Conservation (phyloP, 1,139 yeast species). For the Hanseniaspora gamundiae region DNA sequence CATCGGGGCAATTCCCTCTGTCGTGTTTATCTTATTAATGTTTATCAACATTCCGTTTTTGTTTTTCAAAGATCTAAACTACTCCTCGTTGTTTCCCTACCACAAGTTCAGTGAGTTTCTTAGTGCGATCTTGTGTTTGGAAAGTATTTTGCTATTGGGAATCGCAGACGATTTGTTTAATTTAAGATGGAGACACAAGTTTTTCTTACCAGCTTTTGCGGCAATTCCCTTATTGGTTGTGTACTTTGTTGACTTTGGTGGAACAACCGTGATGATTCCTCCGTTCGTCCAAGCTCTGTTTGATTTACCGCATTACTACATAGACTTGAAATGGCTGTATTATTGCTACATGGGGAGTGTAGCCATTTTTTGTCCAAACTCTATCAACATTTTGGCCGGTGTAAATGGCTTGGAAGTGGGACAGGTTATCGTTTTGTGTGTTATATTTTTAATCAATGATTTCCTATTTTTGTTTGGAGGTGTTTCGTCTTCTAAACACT, state of each 20-base stretch:
- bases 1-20: constrained; percentile 79
- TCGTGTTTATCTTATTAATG: constrained; percentile 71
- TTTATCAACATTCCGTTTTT: constrained; percentile 80
- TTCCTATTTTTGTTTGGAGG: constrained; percentile 45
- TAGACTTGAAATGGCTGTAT: constrained; percentile 71
- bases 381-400: constrained; percentile 95
- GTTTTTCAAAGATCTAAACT: constrained; percentile 51
- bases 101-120: constrained; percentile 75
- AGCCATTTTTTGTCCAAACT: constrained; percentile 88
- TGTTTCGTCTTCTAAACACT: constrained; percentile 57
- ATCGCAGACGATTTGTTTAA: constrained; percentile 91
- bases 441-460: constrained; percentile 66
- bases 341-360: constrained; percentile 84
- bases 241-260: constrained; percentile 88
- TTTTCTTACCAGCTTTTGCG: constrained; percentile 89
- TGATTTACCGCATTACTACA: constrained; percentile 14
- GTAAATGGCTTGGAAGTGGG: constrained; percentile 95
- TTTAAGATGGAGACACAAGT: constrained; percentile 93
- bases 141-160: constrained; percentile 76
- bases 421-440: constrained; percentile 69
- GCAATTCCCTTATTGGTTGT: constrained; percentile 84
- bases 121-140: constrained; percentile 72
- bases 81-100: constrained; percentile 48
- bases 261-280: constrained; percentile 83
- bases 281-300: constrained; percentile 38